Evolutionary conservation across 2,329 filamentous ascomycete species (phyloP).

Genomic region (Neofusicoccum sp.): DNA sequence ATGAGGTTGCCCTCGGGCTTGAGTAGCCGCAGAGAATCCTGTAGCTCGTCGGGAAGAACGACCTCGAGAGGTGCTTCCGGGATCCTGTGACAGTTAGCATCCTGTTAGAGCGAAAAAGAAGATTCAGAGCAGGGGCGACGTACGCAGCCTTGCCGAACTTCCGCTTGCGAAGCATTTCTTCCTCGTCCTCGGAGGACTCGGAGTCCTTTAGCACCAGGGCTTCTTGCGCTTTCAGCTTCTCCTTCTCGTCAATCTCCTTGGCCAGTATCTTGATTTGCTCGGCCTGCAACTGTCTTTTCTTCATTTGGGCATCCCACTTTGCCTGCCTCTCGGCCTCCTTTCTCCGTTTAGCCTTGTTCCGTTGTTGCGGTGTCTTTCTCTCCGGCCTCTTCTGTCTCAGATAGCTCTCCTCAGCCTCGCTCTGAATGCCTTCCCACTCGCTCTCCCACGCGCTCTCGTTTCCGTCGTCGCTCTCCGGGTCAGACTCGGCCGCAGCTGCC

Average conservation of each 20-base stretch:
- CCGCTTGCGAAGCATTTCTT: conserved; percentile 60
- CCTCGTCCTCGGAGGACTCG: conserved; percentile 36
- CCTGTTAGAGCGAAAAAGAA: too few relatives aligned
- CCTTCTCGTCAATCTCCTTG: conserved; percentile 60
- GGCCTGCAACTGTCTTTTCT: conserved; percentile 69
- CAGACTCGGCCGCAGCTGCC: conserved; percentile 72
- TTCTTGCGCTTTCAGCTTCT: conserved; percentile 42
- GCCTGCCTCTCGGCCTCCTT: conserved; percentile 80
- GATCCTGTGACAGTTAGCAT: conserved; percentile 47
- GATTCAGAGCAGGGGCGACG: conserved; percentile 21
- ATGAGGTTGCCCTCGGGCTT: conserved; percentile 96
- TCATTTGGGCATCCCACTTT: conserved; percentile 73
- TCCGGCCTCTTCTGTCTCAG: conserved; percentile 72
- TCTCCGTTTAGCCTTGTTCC: conserved; percentile 83
- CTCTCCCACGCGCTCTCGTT: conserved; percentile 95
- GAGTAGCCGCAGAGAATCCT: conserved; percentile 49
- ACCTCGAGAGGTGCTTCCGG: conserved; percentile 63
- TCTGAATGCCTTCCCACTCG: conserved; percentile 61
- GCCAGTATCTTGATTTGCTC: conserved; percentile 70
- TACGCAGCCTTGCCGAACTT: conserved; percentile 66
- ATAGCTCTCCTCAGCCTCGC: conserved; percentile 49
- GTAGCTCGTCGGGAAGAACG: conserved; percentile 50
- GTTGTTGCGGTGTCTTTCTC: conserved; percentile 80
- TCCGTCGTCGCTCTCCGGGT: conserved; percentile 68
- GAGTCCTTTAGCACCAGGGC: conserved; percentile 29